These are phyloP conservation scores for Silybum marianum DNA, from an alignment of 129 eudicot species.

Conservation along the genomic window DNA sequence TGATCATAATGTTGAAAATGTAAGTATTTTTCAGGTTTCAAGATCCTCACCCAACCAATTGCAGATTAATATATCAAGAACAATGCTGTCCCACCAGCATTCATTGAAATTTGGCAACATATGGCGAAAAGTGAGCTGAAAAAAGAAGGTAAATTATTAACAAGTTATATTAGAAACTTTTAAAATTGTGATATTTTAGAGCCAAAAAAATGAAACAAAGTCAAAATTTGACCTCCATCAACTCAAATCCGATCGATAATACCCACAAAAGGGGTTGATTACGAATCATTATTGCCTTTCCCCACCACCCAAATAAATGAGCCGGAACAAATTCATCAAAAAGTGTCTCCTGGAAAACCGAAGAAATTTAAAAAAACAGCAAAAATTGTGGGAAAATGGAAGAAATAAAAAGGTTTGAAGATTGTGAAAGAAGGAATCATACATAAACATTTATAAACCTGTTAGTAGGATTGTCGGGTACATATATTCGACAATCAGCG, in stretches of 20 bases:
- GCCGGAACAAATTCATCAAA: conserved; percentile 94
- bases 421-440: conserved; percentile 73
- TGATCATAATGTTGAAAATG: neutral
- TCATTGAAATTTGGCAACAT: conserved; percentile 97
- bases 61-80: conserved; percentile 94
- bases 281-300: conserved; percentile 99
- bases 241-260: conserved; percentile 90
- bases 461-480: conserved; percentile 86
- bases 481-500: conserved; percentile 88
- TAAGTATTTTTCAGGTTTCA: neutral
- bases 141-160: conserved; percentile 1
- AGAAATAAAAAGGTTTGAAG: conserved; percentile 21
- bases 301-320: conserved; percentile 99
- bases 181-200: neutral
- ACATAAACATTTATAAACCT: conserved; percentile 99
- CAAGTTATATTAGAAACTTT: neutral
- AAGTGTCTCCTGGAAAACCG: conserved; percentile 67
- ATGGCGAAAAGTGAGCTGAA: conserved; percentile 96
- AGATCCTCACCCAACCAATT: conserved; percentile 85
- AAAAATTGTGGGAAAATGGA: neutral
- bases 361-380: conserved; percentile 9
- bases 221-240: conserved; percentile 77
- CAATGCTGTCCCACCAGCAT: conserved; percentile 99
- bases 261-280: conserved; percentile 99
- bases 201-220: neutral